Percentiles rank a stretch among this genome's conserved stretches.
Evolutionary conservation across 495 filamentous ascomycete species (phyloP).

Genomic region (Podospora anserina): DNA sequence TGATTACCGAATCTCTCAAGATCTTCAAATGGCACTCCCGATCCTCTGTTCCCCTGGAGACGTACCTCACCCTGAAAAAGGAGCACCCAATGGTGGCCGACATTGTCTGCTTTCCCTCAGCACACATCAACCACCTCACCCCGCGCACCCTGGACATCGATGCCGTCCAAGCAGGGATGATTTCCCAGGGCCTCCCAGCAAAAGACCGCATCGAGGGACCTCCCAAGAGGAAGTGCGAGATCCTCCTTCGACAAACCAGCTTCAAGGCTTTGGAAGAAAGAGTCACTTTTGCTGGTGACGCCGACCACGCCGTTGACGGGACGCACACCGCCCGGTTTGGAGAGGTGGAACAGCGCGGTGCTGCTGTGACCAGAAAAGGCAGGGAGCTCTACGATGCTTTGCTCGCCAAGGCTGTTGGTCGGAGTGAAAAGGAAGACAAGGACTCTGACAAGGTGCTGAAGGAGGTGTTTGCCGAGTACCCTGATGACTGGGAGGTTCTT

Average conservation of each 20-base stretch:
- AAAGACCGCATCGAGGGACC: constrained; percentile 46
- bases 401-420: constrained; percentile 17
- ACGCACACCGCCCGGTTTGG: constrained; percentile 46
- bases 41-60: constrained; percentile 36
- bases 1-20: constrained; percentile 37
- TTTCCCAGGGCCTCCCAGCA: constrained; percentile 31
- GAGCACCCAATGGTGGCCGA: constrained; percentile 46
- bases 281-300: constrained; percentile 28
- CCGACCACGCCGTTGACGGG: constrained; percentile 25
- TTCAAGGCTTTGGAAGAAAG: constrained; percentile 44
- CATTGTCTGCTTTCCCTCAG: constrained; percentile 40
- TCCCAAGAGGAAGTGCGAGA: constrained; percentile 35
- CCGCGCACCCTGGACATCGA: constrained; percentile 47
- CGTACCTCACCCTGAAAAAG: constrained; percentile 37
- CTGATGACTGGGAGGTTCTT: constrained; percentile 32
- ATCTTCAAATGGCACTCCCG: constrained; percentile 43
- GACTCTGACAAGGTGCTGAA: constrained; percentile 21
- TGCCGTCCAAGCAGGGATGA: constrained; percentile 37
- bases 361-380: constrained; percentile 40
- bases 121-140: constrained; percentile 48
- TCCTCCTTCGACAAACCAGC: constrained; percentile 44
- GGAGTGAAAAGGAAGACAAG: constrained; percentile 28
- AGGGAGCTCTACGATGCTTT: constrained; percentile 41
- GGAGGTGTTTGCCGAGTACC: constrained; percentile 32
- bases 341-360: constrained; percentile 45